Evolutionary conservation across 2,329 filamentous ascomycete species (phyloP).

Genomic region (Alternaria novae-zelandiae): DNA sequence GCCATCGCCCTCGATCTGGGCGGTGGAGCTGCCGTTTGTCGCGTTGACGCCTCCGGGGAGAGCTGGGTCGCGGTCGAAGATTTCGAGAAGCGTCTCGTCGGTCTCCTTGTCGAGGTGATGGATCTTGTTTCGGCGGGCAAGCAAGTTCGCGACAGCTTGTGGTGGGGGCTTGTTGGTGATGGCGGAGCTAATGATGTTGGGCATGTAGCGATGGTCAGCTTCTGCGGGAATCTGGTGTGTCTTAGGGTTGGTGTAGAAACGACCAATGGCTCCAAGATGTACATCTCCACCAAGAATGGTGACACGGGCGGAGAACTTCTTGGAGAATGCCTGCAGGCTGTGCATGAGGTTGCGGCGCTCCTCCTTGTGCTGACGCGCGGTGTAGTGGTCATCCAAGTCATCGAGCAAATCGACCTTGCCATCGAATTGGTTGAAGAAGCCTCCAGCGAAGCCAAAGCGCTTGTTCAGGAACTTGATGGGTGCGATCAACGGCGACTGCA

Average conservation of each 20-base stretch:
- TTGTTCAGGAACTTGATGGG: slow-evolving; percentile 90
- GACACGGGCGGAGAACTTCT: slow-evolving; percentile 62
- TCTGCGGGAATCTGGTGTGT: slow-evolving; percentile 58
- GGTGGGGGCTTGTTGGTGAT: slow-evolving; percentile 74
- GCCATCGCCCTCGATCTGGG: slow-evolving; percentile 20
- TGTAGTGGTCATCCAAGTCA: slow-evolving; percentile 77
- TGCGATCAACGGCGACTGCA: slow-evolving; percentile 83
- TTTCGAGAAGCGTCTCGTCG: slow-evolving; percentile 68
- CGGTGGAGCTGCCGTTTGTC: slow-evolving; percentile 26
- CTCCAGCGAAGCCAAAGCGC: slow-evolving; percentile 83
- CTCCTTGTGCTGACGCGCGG: slow-evolving; percentile 85
- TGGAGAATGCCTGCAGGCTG: slow-evolving; percentile 65
- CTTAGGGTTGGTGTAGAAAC: slow-evolving; percentile 68
- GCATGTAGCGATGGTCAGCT: slow-evolving; percentile 67
- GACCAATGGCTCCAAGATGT: slow-evolving; percentile 67
- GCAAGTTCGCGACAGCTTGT: slow-evolving; percentile 67
- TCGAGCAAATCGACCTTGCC: slow-evolving; percentile 72
- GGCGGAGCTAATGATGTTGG: slow-evolving; percentile 68
- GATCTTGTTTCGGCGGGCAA: slow-evolving; percentile 69
- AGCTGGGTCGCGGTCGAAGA: slow-evolving; percentile 67
- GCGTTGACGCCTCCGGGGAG: slow-evolving; percentile 33
- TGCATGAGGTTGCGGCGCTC: slow-evolving; percentile 79
- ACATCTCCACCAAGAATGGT: slow-evolving; percentile 71
- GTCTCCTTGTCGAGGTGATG: slow-evolving; percentile 68
- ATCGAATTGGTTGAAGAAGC: slow-evolving; percentile 92